phyloP scores from a whole-genome alignment of 106 monocot genomes.

The Narthecium ossifragum region DNA sequence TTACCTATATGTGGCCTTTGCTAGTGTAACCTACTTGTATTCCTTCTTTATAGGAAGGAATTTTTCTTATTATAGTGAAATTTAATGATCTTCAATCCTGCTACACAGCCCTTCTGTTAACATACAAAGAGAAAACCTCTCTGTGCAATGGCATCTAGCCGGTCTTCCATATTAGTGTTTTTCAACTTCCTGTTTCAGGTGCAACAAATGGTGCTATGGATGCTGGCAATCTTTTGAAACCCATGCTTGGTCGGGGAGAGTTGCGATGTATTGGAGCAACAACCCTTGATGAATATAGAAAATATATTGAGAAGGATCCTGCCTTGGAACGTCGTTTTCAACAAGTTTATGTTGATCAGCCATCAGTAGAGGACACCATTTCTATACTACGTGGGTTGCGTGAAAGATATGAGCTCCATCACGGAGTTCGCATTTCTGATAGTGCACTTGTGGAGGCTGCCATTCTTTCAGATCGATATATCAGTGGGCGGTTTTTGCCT shows the following conservation, averaged over 20 bases:
- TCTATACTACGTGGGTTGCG: conserved; percentile 94
- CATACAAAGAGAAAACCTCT: too few species aligned
- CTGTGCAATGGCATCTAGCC: too few species aligned
- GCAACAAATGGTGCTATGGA: conserved; percentile 99
- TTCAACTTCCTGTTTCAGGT: conserved; percentile 35
- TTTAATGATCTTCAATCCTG: too few species aligned
- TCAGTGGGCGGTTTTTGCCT: conserved; percentile 94
- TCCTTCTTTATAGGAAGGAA: too few species aligned
- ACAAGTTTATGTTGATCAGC: conserved; percentile 98
- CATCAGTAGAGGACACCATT: conserved; percentile 86
- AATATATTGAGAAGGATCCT: conserved; percentile 98
- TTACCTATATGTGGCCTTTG: too few species aligned
- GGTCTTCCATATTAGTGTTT: neutral
- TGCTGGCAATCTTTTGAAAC: conserved; percentile 93
- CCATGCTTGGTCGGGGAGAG: conserved; percentile 98
- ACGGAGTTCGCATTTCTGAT: conserved; percentile 94
- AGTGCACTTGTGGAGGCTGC: conserved; percentile 93
- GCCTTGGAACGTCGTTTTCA: conserved; percentile 96
- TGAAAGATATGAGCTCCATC: conserved; percentile 97
- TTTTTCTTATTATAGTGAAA: too few species aligned
- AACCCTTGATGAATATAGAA: conserved; percentile 93
- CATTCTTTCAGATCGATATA: conserved; percentile 92
- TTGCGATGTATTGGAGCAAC: conserved; percentile 98
- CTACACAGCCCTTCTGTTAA: too few species aligned
- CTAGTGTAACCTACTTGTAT: too few species aligned